Conservation (phyloP, 495 filamentous ascomycete species). For the Endocarpon pusillum region DNA sequence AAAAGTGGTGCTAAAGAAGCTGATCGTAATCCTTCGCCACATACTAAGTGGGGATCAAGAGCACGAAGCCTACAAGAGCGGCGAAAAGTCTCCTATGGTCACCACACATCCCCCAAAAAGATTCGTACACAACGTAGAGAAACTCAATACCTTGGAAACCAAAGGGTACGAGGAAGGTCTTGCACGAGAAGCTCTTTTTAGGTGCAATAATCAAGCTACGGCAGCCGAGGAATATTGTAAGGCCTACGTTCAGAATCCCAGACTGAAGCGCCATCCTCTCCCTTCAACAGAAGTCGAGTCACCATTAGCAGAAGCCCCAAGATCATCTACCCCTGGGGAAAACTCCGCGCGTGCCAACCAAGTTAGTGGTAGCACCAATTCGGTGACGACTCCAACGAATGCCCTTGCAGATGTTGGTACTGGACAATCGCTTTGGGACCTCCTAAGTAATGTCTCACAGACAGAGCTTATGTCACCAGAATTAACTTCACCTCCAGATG, state of each 20-base stretch:
- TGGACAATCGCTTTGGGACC: no score
- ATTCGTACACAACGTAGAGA: slow-evolving; percentile 32
- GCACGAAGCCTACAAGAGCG: slow-evolving; percentile 33
- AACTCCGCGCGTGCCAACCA: slow-evolving; percentile 4
- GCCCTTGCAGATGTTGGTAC: no score
- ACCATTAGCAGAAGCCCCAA: slow-evolving; percentile 7
- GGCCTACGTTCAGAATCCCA: slow-evolving; percentile 22
- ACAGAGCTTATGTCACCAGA: no score
- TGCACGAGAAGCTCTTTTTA: slow-evolving; percentile 62
- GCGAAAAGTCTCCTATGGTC: slow-evolving; percentile 11
- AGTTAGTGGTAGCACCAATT: neutral
- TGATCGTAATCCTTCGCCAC: slow-evolving; percentile 69
- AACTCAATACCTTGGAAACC: slow-evolving; percentile 23
- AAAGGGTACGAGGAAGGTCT: slow-evolving; percentile 38
- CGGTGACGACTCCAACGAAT: neutral
- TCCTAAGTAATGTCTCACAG: neutral
- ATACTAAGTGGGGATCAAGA: slow-evolving; percentile 67
- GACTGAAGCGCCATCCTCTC: slow-evolving; percentile 40
- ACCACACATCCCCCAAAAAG: slow-evolving; percentile 20
- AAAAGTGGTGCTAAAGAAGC: slow-evolving; percentile 53
- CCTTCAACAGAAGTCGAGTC: slow-evolving; percentile 38
- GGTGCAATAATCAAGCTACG: slow-evolving; percentile 48
- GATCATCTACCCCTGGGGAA: slow-evolving; percentile 7
- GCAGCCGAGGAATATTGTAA: slow-evolving; percentile 60
- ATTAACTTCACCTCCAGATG: no score